These are phyloP conservation scores for Cyphellophora attinorum DNA, from an alignment of 2,329 filamentous ascomycete genomes.

Conservation along the genomic window DNA sequence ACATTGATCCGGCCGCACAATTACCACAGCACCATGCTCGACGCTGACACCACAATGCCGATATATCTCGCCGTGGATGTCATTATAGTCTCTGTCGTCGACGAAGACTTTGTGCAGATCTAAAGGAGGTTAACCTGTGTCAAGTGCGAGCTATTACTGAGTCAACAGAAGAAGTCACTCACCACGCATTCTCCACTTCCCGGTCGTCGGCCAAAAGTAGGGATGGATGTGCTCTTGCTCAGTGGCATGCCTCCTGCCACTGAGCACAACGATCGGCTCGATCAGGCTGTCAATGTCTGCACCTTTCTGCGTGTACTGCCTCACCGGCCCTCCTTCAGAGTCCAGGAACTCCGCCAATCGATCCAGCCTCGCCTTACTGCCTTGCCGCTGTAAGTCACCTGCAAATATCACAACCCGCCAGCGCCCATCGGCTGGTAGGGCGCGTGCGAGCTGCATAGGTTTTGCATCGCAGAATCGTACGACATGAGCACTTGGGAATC, in stretches of 20 bases:
- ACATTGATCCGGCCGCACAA: conserved; percentile 56
- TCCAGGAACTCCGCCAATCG: conserved; percentile 31
- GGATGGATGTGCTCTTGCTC: conserved; percentile 45
- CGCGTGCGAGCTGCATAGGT: conserved; percentile 41
- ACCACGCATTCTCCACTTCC: conserved; percentile 48
- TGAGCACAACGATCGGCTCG: conserved; percentile 46
- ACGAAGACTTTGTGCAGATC: conserved; percentile 51
- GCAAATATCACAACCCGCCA: conserved; percentile 44
- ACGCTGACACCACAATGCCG: conserved; percentile 44
- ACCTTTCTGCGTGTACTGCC: conserved; percentile 31
- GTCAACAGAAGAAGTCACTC: conserved; percentile 10
- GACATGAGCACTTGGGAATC: conserved; percentile 46
- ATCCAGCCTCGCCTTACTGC: conserved; percentile 22
- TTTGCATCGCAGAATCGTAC: conserved; percentile 52
- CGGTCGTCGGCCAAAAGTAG: conserved; percentile 47
- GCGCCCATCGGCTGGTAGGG: conserved; percentile 42
- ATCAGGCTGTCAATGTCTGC: conserved; percentile 46
- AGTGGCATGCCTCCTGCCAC: conserved; percentile 36
- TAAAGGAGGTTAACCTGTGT: conserved; percentile 16
- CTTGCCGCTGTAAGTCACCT: conserved; percentile 29
- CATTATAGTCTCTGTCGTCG: conserved; percentile 46
- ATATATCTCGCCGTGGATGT: conserved; percentile 49
- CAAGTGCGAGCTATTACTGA: not conserved
- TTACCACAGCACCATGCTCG: conserved; percentile 35
- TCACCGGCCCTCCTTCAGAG: conserved; percentile 32